These are phyloP conservation scores for Soucietia sequanensis DNA, from an alignment of 805 yeast species.

Conservation along the genomic window DNA sequence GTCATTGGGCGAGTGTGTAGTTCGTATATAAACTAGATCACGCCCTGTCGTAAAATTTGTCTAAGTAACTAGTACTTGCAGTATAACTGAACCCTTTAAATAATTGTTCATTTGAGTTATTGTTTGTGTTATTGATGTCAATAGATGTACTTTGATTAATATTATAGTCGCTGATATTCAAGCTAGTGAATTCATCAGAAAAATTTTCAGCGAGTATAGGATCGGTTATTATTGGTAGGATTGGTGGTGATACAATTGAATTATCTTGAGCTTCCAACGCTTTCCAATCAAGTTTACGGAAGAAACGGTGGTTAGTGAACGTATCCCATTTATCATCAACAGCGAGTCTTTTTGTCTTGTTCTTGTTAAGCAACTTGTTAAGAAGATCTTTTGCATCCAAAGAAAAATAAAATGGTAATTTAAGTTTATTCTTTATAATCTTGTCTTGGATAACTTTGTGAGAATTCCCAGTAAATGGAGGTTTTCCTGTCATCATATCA, in stretches of 20 bases:
- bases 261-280: conserved; percentile 47
- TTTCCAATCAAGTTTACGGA: conserved; percentile 74
- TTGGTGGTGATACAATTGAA: conserved; percentile 61
- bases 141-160: conserved; percentile 9
- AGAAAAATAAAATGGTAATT: conserved; percentile 72
- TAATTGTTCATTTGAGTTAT: conserved; percentile 1
- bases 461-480: conserved; percentile 85
- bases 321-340: conserved; percentile 54
- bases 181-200: conserved; percentile 71
- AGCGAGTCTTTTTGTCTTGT: conserved; percentile 57
- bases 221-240: conserved; percentile 77
- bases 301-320: conserved; percentile 67
- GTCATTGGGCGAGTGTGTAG: no score
- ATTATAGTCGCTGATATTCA: conserved; percentile 46
- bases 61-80: conserved; percentile 29
- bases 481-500: conserved; percentile 81
- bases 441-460: conserved; percentile 75
- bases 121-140: no score
- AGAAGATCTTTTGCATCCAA: conserved; percentile 78
- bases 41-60: conserved; percentile 11
- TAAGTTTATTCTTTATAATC: conserved; percentile 64
- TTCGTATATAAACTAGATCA: no score
- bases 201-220: conserved; percentile 85
- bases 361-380: conserved; percentile 62
- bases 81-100: conserved; percentile 34